Percentiles rank a stretch among this genome's conserved stretches.
These are phyloP conservation scores for Plasmodium vinckei DNA, from an alignment of 169 alveolate genomes.

Conservation along the genomic window DNA sequence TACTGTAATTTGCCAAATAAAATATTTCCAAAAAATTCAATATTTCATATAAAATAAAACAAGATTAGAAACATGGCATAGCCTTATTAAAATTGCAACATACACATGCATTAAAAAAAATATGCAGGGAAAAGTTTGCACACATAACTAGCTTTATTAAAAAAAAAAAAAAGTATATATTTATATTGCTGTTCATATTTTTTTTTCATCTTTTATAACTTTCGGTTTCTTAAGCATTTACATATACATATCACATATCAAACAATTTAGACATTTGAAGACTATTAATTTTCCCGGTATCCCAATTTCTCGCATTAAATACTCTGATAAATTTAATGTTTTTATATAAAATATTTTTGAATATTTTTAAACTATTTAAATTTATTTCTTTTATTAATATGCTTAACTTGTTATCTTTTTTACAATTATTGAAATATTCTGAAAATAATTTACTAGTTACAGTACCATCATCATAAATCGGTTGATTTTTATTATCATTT, in stretches of 20 bases:
- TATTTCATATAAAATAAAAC: no score
- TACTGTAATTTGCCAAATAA: no score
- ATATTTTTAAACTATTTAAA: slow-evolving; percentile 35
- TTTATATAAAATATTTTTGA: slow-evolving; percentile 36
- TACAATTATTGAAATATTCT: slow-evolving; percentile 62
- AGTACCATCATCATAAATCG: slow-evolving; percentile 41
- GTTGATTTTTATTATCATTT: neutral
- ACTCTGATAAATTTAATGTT: slow-evolving; percentile 61
- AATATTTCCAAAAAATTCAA: no score
- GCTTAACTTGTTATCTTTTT: slow-evolving; percentile 39
- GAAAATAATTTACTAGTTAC: slow-evolving; percentile 70
- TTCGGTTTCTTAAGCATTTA: no score
- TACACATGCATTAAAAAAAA: no score
- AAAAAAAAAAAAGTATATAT: no score
- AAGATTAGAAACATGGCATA: no score
- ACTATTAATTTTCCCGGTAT: slow-evolving; percentile 20
- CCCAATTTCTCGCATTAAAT: slow-evolving; percentile 39
- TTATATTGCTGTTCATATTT: no score
- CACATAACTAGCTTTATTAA: no score
- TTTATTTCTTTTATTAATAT: slow-evolving; percentile 68
- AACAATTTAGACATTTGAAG: slow-evolving; percentile 30
- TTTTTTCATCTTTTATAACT: no score
- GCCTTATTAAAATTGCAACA: no score
- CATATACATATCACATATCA: slow-evolving; percentile 12
- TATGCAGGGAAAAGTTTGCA: no score